Conservation (phyloP, 1,139 yeast genomes). For the Nakaseomyces nivariensis region DNA sequence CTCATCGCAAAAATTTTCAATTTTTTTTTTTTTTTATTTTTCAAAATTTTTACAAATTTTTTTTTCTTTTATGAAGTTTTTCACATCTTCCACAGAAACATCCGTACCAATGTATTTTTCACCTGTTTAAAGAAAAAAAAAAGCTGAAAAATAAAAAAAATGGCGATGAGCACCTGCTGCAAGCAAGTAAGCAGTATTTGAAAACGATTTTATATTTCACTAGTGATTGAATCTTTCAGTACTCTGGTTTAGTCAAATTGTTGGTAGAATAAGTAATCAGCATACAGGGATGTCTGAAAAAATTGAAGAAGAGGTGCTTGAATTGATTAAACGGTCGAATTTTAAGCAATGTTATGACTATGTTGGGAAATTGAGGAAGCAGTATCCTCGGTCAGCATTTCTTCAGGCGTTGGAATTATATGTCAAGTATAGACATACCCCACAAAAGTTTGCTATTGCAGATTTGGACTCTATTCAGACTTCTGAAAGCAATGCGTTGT, state of each 20-base stretch:
- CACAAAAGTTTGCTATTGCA: slow-evolving; percentile 19
- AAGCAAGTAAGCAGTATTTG: too few species aligned
- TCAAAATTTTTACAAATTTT: background rate
- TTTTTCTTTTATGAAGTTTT: background rate
- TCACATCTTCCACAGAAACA: background rate
- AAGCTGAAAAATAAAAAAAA: background rate
- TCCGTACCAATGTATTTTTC: background rate
- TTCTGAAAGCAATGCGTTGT: slow-evolving; percentile 20
- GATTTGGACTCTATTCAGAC: slow-evolving; percentile 9
- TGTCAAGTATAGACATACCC: slow-evolving; percentile 23
- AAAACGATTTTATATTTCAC: too few species aligned
- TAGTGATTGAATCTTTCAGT: too few species aligned
- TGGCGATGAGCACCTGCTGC: background rate
- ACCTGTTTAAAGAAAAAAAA: background rate
- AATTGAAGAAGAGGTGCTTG: slow-evolving; percentile 18
- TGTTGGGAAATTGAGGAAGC: slow-evolving; percentile 14
- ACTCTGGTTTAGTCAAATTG: too few species aligned
- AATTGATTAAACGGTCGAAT: slow-evolving; percentile 16
- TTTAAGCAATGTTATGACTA: slow-evolving; percentile 23
- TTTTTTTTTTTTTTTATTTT: background rate
- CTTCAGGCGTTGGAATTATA: slow-evolving; percentile 20
- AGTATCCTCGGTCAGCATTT: slow-evolving; percentile 21
- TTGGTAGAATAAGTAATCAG: too few species aligned
- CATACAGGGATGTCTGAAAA: slow-evolving; percentile 5
- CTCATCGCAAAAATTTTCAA: background rate